phyloP scores from a whole-genome alignment of 257 asterid genomes.

The Solanum dulcamara region DNA sequence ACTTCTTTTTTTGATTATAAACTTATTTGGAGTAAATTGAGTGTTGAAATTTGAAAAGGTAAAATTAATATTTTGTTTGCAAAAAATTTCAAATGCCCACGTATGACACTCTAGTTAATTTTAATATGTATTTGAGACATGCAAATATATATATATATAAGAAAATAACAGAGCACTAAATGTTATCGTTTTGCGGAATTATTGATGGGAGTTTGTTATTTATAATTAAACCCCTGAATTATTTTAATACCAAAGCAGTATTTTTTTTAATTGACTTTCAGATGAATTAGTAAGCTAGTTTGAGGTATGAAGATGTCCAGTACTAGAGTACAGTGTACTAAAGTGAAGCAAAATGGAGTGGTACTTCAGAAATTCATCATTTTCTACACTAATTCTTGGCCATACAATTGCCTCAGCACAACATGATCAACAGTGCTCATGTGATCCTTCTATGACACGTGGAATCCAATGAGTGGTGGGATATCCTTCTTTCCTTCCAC shows the following conservation, averaged over 20 bases:
- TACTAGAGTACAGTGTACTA: conserved; percentile 3
- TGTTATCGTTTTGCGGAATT: background rate
- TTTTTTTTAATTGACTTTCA: too few species aligned
- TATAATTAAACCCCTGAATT: too few species aligned
- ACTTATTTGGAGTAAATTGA: too few species aligned
- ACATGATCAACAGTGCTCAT: background rate
- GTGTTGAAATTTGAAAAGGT: background rate
- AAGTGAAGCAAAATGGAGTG: background rate
- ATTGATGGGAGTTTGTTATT: too few species aligned
- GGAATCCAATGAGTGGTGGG: conserved; percentile 26
- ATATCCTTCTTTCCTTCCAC: conserved; percentile 13
- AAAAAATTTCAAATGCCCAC: background rate
- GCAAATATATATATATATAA: too few species aligned
- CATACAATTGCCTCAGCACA: conserved; percentile 29
- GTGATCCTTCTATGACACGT: conserved; percentile 22
- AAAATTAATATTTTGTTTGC: background rate
- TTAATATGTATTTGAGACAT: too few species aligned
- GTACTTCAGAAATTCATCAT: background rate
- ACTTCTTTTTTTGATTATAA: too few species aligned
- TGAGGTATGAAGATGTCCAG: background rate
- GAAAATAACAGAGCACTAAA: too few species aligned
- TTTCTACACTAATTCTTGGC: conserved; percentile 21
- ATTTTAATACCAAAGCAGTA: too few species aligned
- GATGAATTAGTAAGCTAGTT: background rate
- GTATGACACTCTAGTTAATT: background rate